phyloP scores from a whole-genome alignment of 768 basidiomycete genomes.

The Tylopilus subfusipes region DNA sequence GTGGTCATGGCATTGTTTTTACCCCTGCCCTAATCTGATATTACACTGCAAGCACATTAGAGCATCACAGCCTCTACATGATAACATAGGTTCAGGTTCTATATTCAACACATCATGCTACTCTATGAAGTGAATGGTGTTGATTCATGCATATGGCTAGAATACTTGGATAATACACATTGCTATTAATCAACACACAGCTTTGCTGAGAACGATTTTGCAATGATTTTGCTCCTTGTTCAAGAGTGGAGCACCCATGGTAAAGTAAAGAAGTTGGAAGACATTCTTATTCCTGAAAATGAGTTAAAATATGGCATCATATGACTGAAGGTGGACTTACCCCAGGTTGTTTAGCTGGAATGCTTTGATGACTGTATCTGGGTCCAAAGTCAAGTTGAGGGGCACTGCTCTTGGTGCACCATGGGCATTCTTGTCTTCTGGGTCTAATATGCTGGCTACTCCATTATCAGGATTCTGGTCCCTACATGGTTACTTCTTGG shows the following conservation, averaged over 20 bases:
- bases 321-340: constrained; percentile 34
- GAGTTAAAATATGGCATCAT: neutral
- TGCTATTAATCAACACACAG: constrained; percentile 22
- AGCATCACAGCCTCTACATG: constrained; percentile 43
- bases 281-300: constrained; percentile 39
- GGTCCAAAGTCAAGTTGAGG: constrained; percentile 20
- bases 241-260: constrained; percentile 60
- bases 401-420: neutral
- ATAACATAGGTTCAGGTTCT: constrained; percentile 8
- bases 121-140: neutral
- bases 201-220: constrained; percentile 53
- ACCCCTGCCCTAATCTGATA: constrained; percentile 36
- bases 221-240: constrained; percentile 46
- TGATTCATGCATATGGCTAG: neutral
- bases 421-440: constrained; percentile 8
- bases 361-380: constrained; percentile 37
- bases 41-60: constrained; percentile 27
- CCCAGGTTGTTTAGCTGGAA: constrained; percentile 46
- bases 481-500: constrained; percentile 29
- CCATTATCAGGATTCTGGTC: constrained; percentile 26
- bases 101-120: neutral
- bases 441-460: constrained; percentile 22
- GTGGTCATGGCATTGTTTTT: constrained; percentile 74
- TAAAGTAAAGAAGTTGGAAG: constrained; percentile 84
- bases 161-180: neutral